Conservation (phyloP, 306 rosid species). For the Macrotyloma uniflorum region DNA sequence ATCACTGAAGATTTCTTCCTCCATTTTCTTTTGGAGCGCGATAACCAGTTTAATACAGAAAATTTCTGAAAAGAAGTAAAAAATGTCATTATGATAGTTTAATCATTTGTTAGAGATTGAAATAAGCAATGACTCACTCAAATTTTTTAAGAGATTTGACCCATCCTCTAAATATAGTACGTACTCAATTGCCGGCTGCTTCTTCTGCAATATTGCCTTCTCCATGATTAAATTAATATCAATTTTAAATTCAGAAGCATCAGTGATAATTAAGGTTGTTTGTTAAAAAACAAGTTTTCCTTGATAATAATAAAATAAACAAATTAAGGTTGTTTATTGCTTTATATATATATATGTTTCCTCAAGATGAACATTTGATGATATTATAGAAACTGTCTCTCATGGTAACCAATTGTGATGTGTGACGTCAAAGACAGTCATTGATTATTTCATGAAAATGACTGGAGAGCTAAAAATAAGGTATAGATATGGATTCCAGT, state of each 20-base stretch:
- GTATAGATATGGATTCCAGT: background rate
- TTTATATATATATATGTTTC: background rate
- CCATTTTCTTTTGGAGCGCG: background rate
- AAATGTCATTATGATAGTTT: background rate
- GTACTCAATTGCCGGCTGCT: background rate
- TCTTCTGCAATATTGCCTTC: background rate
- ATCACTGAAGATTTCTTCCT: no score
- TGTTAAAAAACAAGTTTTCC: background rate
- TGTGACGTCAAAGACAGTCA: background rate
- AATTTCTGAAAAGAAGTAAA: background rate
- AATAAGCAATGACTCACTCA: background rate
- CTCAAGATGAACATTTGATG: background rate
- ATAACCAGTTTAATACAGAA: background rate
- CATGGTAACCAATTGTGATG: background rate
- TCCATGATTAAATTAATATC: background rate
- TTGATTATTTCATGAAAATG: conserved; percentile 10
- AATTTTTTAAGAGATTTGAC: background rate
- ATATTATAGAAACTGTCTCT: background rate
- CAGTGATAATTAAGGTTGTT: background rate
- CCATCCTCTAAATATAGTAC: background rate
- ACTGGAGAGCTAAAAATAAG: conserved; percentile 17
- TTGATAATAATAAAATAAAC: background rate
- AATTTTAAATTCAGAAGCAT: background rate
- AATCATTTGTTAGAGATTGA: background rate
- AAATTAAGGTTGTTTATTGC: no score